Evolutionary conservation across 306 rosid genomes (phyloP).

Genomic region (Urtica urens): DNA sequence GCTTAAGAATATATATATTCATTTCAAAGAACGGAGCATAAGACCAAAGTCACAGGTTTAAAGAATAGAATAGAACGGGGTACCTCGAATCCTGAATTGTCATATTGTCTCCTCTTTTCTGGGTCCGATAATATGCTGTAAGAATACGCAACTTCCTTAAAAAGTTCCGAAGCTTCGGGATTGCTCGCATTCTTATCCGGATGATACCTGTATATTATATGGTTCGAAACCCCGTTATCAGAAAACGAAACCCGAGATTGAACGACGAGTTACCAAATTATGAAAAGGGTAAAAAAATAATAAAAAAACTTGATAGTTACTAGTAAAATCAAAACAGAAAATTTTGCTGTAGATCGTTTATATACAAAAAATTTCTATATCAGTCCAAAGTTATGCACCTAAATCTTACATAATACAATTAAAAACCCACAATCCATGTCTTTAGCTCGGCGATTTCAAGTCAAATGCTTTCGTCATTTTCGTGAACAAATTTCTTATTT

Average conservation of each 20-base stretch:
- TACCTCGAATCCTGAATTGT: slow-evolving; percentile 95
- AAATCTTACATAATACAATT: background rate
- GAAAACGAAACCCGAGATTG: no score
- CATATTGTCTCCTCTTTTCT: slow-evolving; percentile 93
- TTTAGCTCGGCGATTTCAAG: no score
- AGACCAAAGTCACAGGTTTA: background rate
- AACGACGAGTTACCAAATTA: background rate
- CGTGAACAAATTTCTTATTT: no score
- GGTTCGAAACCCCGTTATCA: slow-evolving; percentile 4
- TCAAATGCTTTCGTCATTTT: no score
- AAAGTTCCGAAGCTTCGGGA: slow-evolving; percentile 91
- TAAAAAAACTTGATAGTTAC: background rate
- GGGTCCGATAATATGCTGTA: slow-evolving; percentile 93
- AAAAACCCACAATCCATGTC: no score
- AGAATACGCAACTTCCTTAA: slow-evolving; percentile 93
- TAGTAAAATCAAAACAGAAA: background rate
- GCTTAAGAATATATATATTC: background rate
- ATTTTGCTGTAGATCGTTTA: no score
- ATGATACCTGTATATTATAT: slow-evolving; percentile 52
- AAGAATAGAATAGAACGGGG: background rate
- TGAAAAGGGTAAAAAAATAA: background rate
- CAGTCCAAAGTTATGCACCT: slow-evolving; percentile 1
- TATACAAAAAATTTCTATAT: background rate
- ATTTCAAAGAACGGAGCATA: background rate
- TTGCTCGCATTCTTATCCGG: slow-evolving; percentile 90